Conservation (phyloP, 2,329 filamentous ascomycete species). For the Uncinocarpus reesii region DNA sequence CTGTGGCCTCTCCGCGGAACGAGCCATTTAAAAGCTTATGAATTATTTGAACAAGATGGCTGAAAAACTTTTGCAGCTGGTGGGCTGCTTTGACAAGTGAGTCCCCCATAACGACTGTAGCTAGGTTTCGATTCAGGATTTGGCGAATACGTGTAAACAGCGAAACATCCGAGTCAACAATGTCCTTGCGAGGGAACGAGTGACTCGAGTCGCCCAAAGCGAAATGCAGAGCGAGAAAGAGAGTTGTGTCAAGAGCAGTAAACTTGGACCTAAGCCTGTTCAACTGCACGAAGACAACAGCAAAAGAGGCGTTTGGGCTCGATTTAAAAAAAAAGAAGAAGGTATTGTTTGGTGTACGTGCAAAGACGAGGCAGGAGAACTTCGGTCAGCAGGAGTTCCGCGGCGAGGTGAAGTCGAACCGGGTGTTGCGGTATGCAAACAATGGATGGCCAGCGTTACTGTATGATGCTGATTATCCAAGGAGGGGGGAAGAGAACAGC, state of each 20-base stretch:
- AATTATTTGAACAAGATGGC: constrained; percentile 31
- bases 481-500: constrained; percentile 1
- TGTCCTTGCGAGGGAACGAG: not conserved
- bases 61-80: constrained; percentile 34
- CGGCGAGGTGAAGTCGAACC: not conserved
- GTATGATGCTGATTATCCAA: constrained; percentile 3
- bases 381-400: not conserved
- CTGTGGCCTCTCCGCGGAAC: not conserved
- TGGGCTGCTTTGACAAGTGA: constrained; percentile 32
- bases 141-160: not conserved
- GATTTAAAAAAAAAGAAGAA: not conserved
- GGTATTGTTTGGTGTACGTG: not conserved
- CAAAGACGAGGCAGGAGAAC: not conserved
- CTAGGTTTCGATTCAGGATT: not conserved
- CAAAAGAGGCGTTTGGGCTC: not conserved
- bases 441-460: constrained; percentile 8
- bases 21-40: constrained; percentile 33
- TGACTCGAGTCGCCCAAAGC: not conserved
- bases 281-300: not conserved
- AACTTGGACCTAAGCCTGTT: not conserved
- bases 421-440: constrained; percentile 9
- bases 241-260: not conserved
- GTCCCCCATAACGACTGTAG: constrained; percentile 13
- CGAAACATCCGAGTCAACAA: not conserved
- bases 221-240: not conserved